These are phyloP conservation scores for Suillus bovinus DNA, from an alignment of 768 basidiomycete species.

Conservation along the genomic window DNA sequence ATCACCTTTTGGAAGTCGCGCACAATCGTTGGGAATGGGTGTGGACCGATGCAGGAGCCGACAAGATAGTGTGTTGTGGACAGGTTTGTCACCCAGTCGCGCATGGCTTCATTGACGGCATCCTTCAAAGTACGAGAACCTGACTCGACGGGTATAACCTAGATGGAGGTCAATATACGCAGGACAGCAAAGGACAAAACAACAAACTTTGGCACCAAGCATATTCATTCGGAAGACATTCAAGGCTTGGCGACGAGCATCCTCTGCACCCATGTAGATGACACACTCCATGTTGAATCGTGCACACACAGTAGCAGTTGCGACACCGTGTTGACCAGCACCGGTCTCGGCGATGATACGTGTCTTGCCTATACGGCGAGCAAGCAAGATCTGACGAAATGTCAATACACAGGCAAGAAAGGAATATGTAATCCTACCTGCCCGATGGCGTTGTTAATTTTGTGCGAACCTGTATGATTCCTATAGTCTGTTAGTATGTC, in stretches of 20 bases:
- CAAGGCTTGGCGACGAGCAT: constrained; percentile 91
- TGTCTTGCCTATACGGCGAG: constrained; percentile 91
- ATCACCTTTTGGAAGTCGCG: constrained; percentile 98
- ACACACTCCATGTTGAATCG: constrained; percentile 94
- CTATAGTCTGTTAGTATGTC: constrained; percentile 37
- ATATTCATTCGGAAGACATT: constrained; percentile 99
- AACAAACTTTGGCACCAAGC: constrained; percentile 83
- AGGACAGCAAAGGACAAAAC: neutral
- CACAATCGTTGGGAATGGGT: constrained; percentile 98
- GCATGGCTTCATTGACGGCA: constrained; percentile 97
- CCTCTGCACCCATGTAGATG: constrained; percentile 98
- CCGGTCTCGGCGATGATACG: constrained; percentile 99
- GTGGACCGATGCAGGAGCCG: constrained; percentile 95
- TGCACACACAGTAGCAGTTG: constrained; percentile 97
- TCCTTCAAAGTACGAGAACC: constrained; percentile 97
- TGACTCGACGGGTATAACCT: constrained; percentile 93
- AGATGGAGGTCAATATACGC: constrained; percentile 7
- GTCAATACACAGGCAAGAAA: neutral
- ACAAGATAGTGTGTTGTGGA: constrained; percentile 94
- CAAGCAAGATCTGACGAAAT: constrained; percentile 76
- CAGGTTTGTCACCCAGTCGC: constrained; percentile 98
- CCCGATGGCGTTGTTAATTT: constrained; percentile 98
- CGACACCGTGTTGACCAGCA: constrained; percentile 98
- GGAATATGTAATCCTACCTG: constrained; percentile 51
- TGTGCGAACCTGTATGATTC: constrained; percentile 98